Evolutionary conservation across 805 yeast genomes (phyloP).

Genomic region (Kazachstania bromeliacearum): DNA sequence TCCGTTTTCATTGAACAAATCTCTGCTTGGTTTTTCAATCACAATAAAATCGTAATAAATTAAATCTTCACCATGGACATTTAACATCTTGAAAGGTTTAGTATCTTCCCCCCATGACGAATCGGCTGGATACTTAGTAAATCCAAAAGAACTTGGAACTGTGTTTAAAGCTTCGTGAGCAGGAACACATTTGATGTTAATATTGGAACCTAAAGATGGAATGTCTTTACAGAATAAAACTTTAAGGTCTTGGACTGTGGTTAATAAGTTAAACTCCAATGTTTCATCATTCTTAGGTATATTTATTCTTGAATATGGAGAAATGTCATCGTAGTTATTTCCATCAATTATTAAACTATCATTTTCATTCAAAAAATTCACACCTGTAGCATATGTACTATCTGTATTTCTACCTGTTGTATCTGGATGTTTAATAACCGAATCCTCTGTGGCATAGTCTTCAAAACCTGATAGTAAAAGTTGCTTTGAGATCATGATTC

Average conservation of each 20-base stretch:
- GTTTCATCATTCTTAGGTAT: conserved; percentile 4
- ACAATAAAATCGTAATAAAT: conserved; percentile 42
- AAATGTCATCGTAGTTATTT: background rate
- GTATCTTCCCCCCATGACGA: conserved; percentile 47
- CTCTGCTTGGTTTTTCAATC: conserved; percentile 30
- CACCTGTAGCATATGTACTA: conserved; percentile 3
- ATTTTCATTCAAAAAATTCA: conserved; percentile 1
- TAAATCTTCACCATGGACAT: conserved; percentile 33
- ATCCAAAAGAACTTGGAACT: conserved; percentile 44
- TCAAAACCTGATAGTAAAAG: conserved; percentile 50
- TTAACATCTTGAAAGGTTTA: conserved; percentile 41
- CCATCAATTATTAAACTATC: conserved; percentile 1
- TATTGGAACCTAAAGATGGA: background rate
- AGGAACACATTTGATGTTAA: conserved; percentile 36
- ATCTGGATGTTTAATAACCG: background rate
- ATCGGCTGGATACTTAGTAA: conserved; percentile 34
- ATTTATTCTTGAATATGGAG: background rate
- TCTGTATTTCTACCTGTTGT: conserved; percentile 2
- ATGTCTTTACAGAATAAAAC: conserved; percentile 12
- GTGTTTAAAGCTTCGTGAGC: conserved; percentile 29
- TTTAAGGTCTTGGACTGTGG: conserved; percentile 9
- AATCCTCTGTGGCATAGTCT: conserved; percentile 19
- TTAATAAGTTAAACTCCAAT: conserved; percentile 11
- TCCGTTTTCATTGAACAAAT: conserved; percentile 9
- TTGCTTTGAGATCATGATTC: conserved; percentile 50